These are phyloP conservation scores for Thelephora terrestris DNA, from an alignment of 1,284 basidiomycete species.

Conservation along the genomic window DNA sequence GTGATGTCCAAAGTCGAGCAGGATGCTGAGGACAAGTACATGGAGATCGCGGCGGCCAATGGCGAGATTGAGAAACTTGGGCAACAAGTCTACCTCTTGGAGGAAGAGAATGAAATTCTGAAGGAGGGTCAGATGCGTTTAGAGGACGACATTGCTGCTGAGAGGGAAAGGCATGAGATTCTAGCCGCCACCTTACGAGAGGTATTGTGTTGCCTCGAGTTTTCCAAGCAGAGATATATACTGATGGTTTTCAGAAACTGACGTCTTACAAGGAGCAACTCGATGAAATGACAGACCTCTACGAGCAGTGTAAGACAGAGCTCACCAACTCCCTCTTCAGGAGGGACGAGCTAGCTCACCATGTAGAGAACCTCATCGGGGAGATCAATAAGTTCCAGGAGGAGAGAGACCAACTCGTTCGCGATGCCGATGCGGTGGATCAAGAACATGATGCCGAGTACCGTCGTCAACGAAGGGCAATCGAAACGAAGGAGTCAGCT, in stretches of 20 bases:
- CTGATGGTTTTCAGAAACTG: slow-evolving; percentile 45
- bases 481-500: slow-evolving; percentile 60
- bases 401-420: slow-evolving; percentile 44
- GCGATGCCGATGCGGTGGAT: slow-evolving; percentile 44
- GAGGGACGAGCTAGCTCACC: slow-evolving; percentile 67
- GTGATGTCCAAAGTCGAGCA: slow-evolving; percentile 63
- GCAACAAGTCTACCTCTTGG: slow-evolving; percentile 49
- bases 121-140: slow-evolving; percentile 35
- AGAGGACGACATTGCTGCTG: slow-evolving; percentile 53
- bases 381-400: slow-evolving; percentile 51
- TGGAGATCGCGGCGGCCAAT: slow-evolving; percentile 57
- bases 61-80: slow-evolving; percentile 67
- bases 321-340: slow-evolving; percentile 50
- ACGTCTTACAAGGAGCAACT: slow-evolving; percentile 48
- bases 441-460: slow-evolving; percentile 48
- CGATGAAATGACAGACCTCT: slow-evolving; percentile 48
- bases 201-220: slow-evolving; percentile 28
- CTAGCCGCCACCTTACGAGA: slow-evolving; percentile 71
- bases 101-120: slow-evolving; percentile 44
- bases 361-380: slow-evolving; percentile 65
- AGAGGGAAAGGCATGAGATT: slow-evolving; percentile 64
- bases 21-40: slow-evolving; percentile 62
- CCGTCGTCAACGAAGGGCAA: slow-evolving; percentile 45
- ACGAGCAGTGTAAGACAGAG: slow-evolving; percentile 50
- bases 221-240: neutral